Percentiles rank a stretch among this genome's conserved stretches.
Conservation (phyloP, 108 stramenopile species). For the Fistulifera solaris region DNA sequence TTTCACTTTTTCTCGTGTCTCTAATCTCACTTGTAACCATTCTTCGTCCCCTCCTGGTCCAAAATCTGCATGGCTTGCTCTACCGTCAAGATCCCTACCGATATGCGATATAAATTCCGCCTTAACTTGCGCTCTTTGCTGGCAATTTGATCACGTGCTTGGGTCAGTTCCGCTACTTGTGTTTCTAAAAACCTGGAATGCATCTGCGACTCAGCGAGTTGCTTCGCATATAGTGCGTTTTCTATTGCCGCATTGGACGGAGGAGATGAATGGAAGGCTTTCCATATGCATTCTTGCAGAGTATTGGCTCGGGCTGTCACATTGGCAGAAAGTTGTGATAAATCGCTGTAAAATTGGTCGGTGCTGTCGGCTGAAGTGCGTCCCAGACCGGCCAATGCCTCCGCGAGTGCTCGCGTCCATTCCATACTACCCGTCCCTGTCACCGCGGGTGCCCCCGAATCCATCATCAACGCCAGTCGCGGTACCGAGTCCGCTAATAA, state of each 20-base stretch:
- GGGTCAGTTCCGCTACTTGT: conserved; percentile 44
- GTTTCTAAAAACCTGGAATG: too few species aligned
- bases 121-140: conserved; percentile 63
- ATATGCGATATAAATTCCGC: conserved; percentile 70
- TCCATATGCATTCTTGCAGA: conserved; percentile 5
- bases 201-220: too few species aligned
- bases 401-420: conserved; percentile 5
- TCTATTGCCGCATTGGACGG: too few species aligned
- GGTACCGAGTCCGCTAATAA: conserved; percentile 2
- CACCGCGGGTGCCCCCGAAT: conserved; percentile 2
- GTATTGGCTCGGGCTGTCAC: conserved; percentile 3
- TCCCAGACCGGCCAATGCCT: conserved; percentile 8
- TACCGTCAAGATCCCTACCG: conserved; percentile 45
- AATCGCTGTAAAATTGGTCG: conserved; percentile 1
- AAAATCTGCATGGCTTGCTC: conserved; percentile 59
- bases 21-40: conserved; percentile 7
- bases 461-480: not conserved
- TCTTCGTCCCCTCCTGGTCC: conserved; percentile 37
- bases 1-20: conserved; percentile 7
- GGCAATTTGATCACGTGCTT: conserved; percentile 52
- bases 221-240: too few species aligned
- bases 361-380: not conserved
- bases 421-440: conserved; percentile 22
- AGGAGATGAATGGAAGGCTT: conserved; percentile 2
- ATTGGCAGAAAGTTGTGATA: conserved; percentile 4